Evolutionary conservation across 2,329 filamentous ascomycete species (phyloP).

Genomic region (Lasiodiplodia theobromae): DNA sequence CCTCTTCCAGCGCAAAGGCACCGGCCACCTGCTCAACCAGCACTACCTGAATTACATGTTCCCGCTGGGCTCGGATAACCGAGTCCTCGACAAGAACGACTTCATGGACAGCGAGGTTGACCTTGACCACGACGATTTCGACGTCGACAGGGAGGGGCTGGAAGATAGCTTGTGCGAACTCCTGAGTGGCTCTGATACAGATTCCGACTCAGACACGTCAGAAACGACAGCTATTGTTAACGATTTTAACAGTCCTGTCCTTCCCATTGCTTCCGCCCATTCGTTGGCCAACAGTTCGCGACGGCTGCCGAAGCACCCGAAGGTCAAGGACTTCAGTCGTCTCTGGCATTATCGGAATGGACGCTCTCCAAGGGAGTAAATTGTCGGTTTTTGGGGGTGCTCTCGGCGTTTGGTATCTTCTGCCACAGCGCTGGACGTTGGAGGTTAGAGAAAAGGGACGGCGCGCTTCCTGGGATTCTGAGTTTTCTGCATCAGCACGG

Average conservation of each 20-base stretch:
- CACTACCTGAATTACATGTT: conserved; percentile 70
- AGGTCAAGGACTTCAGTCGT: conserved; percentile 35
- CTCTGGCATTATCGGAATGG: conserved; percentile 37
- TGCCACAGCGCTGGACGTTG: conserved; percentile 18
- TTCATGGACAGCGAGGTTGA: conserved; percentile 65
- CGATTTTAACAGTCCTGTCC: conserved; percentile 32
- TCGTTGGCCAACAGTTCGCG: conserved; percentile 24
- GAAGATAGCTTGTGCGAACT: conserved; percentile 22
- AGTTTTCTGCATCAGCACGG: conserved; percentile 9
- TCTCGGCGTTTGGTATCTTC: conserved; percentile 2
- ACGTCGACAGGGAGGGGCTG: conserved; percentile 26
- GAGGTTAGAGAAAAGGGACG: neutral
- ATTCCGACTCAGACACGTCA: conserved; percentile 19
- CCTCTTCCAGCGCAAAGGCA: conserved; percentile 53
- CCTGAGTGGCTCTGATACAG: conserved; percentile 7
- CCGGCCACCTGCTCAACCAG: conserved; percentile 56
- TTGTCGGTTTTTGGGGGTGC: neutral
- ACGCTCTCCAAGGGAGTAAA: conserved; percentile 29
- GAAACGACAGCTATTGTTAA: conserved; percentile 31
- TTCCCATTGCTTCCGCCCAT: conserved; percentile 16
- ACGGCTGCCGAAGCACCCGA: conserved; percentile 4
- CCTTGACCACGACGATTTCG: conserved; percentile 7
- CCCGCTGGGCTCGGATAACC: conserved; percentile 56
- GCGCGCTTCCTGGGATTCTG: neutral
- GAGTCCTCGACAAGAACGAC: conserved; percentile 59